phyloP scores from a whole-genome alignment of 148 eudicot genomes.

The Gaultheria prostrata region DNA sequence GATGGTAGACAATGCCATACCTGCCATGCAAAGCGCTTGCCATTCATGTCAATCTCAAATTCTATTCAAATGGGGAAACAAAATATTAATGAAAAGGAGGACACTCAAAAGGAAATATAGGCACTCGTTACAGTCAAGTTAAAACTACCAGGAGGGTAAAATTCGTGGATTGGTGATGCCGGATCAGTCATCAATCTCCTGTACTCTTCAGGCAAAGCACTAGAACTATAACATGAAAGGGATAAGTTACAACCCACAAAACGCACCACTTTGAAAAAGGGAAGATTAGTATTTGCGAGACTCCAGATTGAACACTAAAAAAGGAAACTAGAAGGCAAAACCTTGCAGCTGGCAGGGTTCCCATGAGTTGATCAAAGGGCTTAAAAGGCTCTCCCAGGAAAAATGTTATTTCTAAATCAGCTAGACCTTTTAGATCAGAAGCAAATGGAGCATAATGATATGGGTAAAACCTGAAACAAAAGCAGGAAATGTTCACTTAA shows the following conservation, averaged over 20 bases:
- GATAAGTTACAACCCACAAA: conserved; percentile 1
- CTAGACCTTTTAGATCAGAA: conserved; percentile 84
- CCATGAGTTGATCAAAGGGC: conserved; percentile 98
- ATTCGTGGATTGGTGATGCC: conserved; percentile 78
- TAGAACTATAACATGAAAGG: conserved; percentile 52
- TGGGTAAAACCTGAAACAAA: conserved; percentile 80
- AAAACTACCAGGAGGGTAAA: conserved; percentile 80
- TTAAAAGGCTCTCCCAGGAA: conserved; percentile 96
- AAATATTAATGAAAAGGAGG: neutral
- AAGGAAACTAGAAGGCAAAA: conserved; percentile 13
- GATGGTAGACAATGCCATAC: conserved; percentile 33
- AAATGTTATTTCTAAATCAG: conserved; percentile 90
- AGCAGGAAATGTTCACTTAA: neutral
- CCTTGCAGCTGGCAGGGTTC: conserved; percentile 97
- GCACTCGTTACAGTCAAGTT: conserved; percentile 19
- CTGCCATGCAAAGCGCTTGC: conserved; percentile 99
- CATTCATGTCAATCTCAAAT: conserved; percentile 97
- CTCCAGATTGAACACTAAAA: neutral
- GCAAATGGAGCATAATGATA: conserved; percentile 99
- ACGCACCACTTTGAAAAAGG: neutral
- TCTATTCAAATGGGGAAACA: conserved; percentile 41
- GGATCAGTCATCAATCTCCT: conserved; percentile 87
- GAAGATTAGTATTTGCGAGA: neutral
- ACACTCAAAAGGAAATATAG: conserved; percentile 8
- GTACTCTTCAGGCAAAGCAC: conserved; percentile 87